Conservation (phyloP, 2,329 filamentous ascomycete genomes). For the Cordyceps cicadae region DNA sequence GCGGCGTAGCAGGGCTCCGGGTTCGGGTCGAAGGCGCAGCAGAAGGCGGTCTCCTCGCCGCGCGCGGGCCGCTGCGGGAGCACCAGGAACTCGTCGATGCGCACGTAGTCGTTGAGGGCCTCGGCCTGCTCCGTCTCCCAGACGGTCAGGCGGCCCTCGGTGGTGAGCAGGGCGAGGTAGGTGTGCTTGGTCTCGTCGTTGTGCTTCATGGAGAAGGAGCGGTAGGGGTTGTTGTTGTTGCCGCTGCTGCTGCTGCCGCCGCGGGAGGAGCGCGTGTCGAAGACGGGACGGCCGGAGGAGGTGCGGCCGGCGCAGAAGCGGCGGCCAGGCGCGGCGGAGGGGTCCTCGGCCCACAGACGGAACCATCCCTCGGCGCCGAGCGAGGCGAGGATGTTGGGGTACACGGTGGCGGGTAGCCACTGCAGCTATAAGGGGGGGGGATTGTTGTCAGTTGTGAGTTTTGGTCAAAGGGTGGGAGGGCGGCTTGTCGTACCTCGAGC, state of each 20-base stretch:
- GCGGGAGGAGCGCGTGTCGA: slow-evolving; percentile 42
- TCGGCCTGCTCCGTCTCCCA: slow-evolving; percentile 83
- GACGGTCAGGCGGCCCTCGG: slow-evolving; percentile 70
- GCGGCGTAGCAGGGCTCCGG: slow-evolving; percentile 70
- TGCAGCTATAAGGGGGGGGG: slow-evolving; percentile 53
- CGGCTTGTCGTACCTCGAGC: slow-evolving; percentile 56
- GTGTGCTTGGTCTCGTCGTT: slow-evolving; percentile 74
- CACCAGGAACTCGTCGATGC: slow-evolving; percentile 64
- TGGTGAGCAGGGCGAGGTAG: slow-evolving; percentile 75
- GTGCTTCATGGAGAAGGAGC: slow-evolving; percentile 76
- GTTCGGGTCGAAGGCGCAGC: slow-evolving; percentile 81
- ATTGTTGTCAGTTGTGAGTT: background rate
- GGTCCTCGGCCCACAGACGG: slow-evolving; percentile 89
- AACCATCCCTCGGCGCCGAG: slow-evolving; percentile 85
- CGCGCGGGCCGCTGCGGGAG: slow-evolving; percentile 63
- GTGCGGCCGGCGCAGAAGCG: slow-evolving; percentile 63
- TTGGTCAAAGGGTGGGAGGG: slow-evolving; percentile 6
- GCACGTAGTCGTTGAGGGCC: slow-evolving; percentile 65
- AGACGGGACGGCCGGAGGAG: slow-evolving; percentile 41
- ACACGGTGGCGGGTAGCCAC: slow-evolving; percentile 87
- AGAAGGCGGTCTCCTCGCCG: slow-evolving; percentile 81
- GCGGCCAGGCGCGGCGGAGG: slow-evolving; percentile 67
- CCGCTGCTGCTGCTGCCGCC: slow-evolving; percentile 39
- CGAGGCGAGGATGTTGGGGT: slow-evolving; percentile 75
- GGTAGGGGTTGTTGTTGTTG: slow-evolving; percentile 42